Evolutionary conservation across 2,329 filamentous ascomycete species (phyloP).

Genomic region (Chrysoporthe puriensis): DNA sequence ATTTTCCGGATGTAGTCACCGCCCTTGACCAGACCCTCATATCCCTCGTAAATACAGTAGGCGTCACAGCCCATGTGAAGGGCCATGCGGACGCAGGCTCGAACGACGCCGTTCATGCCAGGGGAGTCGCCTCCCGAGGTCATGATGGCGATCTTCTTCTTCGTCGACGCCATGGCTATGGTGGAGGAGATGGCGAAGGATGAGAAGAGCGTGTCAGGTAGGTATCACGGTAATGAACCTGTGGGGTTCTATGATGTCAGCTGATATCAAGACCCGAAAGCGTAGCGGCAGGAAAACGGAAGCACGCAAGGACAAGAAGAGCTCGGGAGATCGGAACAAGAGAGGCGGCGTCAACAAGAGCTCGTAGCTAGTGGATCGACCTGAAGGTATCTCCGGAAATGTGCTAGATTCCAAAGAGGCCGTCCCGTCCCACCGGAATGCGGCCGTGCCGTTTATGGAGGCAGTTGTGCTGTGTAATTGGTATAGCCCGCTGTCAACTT

Average conservation of each 20-base stretch:
- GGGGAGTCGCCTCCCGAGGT: constrained; percentile 93
- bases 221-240: constrained; percentile 14
- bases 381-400: neutral
- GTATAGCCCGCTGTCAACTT: neutral
- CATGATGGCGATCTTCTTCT: constrained; percentile 83
- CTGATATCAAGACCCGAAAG: neutral
- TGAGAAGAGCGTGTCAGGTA: constrained; percentile 11
- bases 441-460: neutral
- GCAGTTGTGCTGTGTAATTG: neutral
- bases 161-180: constrained; percentile 47
- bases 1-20: constrained; percentile 86
- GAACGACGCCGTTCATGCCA: constrained; percentile 91
- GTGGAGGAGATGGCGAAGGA: constrained; percentile 28
- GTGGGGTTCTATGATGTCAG: neutral
- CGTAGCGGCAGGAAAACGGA: neutral
- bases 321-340: neutral
- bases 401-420: neutral
- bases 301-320: neutral
- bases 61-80: constrained; percentile 82
- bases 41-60: constrained; percentile 88
- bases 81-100: constrained; percentile 88
- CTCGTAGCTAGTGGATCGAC: neutral
- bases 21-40: constrained; percentile 90
- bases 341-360: constrained; percentile 14
- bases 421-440: neutral